phyloP scores from a whole-genome alignment of 441 rosid genomes.

The Pelargonium citronellum region DNA sequence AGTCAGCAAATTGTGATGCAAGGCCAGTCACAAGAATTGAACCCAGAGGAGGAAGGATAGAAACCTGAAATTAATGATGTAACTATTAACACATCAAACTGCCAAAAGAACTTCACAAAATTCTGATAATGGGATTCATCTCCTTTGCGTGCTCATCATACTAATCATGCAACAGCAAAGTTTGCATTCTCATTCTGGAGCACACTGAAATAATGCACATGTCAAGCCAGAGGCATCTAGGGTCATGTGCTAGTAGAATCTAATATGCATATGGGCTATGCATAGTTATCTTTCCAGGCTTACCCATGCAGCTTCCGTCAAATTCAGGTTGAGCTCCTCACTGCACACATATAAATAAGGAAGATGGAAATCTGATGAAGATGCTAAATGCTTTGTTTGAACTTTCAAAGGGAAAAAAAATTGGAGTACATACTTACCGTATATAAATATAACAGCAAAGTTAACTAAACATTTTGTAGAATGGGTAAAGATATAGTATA shows the following conservation, averaged over 20 bases:
- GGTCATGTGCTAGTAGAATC: neutral
- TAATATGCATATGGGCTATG: neutral
- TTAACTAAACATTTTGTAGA: too few relatives aligned
- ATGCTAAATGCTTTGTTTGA: neutral
- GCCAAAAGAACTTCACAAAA: neutral
- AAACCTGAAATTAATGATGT: constrained; percentile 55
- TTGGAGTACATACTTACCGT: too few relatives aligned
- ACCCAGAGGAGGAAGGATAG: constrained; percentile 94
- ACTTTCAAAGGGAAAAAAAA: neutral
- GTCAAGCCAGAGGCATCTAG: too few relatives aligned
- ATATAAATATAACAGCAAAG: too few relatives aligned
- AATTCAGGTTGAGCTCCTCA: constrained; percentile 72
- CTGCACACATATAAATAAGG: constrained; percentile 40
- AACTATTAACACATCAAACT: neutral
- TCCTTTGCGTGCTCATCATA: neutral
- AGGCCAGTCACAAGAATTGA: constrained; percentile 65
- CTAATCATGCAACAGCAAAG: neutral
- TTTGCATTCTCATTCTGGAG: too few relatives aligned
- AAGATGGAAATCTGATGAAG: constrained; percentile 10
- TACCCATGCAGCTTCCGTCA: constrained; percentile 98
- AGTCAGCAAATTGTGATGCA: constrained; percentile 85
- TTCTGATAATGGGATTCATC: neutral
- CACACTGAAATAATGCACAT: too few relatives aligned
- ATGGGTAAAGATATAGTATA: too few relatives aligned
- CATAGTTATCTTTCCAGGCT: constrained; percentile 18